A percentile compares a stretch with the other conserved stretches of the same genome.
phyloP scores from a whole-genome alignment of 1,284 basidiomycete genomes.

The Coniophora puteana region DNA sequence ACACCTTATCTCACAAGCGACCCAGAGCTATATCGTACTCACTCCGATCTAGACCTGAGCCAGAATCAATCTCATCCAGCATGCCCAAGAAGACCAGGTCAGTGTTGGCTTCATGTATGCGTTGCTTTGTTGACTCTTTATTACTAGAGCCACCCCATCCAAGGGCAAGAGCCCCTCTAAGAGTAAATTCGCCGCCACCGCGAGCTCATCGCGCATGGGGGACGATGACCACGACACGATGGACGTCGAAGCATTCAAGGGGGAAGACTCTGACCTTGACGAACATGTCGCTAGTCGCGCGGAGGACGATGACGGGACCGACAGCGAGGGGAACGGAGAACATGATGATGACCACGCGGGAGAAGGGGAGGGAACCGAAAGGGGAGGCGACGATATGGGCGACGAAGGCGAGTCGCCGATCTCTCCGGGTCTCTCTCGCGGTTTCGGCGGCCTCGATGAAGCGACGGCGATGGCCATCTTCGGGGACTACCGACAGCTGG shows the following conservation, averaged over 20 bases:
- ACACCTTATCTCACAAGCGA: slow-evolving; percentile 50
- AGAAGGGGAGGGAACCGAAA: slow-evolving; percentile 30
- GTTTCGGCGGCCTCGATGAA: slow-evolving; percentile 66
- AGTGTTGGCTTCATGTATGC: slow-evolving; percentile 14
- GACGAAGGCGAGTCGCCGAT: slow-evolving; percentile 35
- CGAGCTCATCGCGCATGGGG: slow-evolving; percentile 56
- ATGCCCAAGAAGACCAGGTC: slow-evolving; percentile 77
- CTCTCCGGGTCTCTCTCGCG: slow-evolving; percentile 31
- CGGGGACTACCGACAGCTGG: slow-evolving; percentile 81
- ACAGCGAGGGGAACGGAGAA: slow-evolving; percentile 44
- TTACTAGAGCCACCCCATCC: slow-evolving; percentile 37
- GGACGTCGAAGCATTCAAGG: slow-evolving; percentile 55
- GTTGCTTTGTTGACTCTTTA: slow-evolving; percentile 10
- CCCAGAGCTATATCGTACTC: slow-evolving; percentile 55
- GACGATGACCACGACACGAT: slow-evolving; percentile 77
- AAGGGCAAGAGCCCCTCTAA: slow-evolving; percentile 67
- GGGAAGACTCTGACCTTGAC: slow-evolving; percentile 51
- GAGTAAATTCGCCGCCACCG: slow-evolving; percentile 51
- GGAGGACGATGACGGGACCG: slow-evolving; percentile 42
- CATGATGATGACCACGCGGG: slow-evolving; percentile 34
- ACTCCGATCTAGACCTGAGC: slow-evolving; percentile 55
- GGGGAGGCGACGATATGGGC: slow-evolving; percentile 37
- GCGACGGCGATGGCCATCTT: slow-evolving; percentile 78
- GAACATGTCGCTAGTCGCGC: slow-evolving; percentile 36
- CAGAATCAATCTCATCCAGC: slow-evolving; percentile 36